Evolutionary conservation across 73 alveolate species (phyloP).

Genomic region (Diophrys appendiculata): DNA sequence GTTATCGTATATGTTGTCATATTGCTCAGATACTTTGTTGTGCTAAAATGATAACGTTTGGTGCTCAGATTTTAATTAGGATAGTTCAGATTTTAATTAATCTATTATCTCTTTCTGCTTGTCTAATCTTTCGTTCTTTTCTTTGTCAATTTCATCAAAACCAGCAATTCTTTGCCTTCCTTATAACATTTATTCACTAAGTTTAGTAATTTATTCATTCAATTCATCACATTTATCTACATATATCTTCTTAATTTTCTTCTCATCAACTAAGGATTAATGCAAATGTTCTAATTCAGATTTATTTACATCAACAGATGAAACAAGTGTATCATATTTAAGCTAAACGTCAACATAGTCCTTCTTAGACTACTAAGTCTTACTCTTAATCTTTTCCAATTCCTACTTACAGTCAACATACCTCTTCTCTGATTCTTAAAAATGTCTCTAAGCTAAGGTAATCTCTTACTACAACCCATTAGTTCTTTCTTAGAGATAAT

Average conservation of each 20-base stretch:
- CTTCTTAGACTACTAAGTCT: too few relatives aligned
- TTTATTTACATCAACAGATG: slow-evolving; percentile 19
- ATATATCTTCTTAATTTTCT: slow-evolving; percentile 8
- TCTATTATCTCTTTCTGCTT: slow-evolving; percentile 27
- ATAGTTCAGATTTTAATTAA: slow-evolving; percentile 18
- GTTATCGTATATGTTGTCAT: slow-evolving; percentile 32
- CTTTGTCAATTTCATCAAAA: slow-evolving; percentile 26
- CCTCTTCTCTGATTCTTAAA: too few relatives aligned
- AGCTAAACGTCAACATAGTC: slow-evolving; percentile 8
- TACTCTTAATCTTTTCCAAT: too few relatives aligned
- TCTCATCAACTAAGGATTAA: slow-evolving; percentile 34
- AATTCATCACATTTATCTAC: slow-evolving; percentile 12
- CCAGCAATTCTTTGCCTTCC: slow-evolving; percentile 15
- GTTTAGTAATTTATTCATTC: neutral
- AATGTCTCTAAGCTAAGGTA: too few relatives aligned
- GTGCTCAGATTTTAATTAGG: slow-evolving; percentile 8
- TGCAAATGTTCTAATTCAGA: slow-evolving; percentile 38
- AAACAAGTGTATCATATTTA: slow-evolving; percentile 24
- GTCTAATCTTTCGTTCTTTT: slow-evolving; percentile 32
- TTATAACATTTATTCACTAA: slow-evolving; percentile 12
- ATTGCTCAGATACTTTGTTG: slow-evolving; percentile 32
- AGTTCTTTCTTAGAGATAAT: slow-evolving; percentile 29
- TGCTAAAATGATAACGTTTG: slow-evolving; percentile 14
- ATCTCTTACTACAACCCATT: slow-evolving; percentile 26
- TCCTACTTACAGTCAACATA: too few relatives aligned